Evolutionary conservation across 2,329 filamentous ascomycete genomes (phyloP).

Genomic region (Phoma herbarum): DNA sequence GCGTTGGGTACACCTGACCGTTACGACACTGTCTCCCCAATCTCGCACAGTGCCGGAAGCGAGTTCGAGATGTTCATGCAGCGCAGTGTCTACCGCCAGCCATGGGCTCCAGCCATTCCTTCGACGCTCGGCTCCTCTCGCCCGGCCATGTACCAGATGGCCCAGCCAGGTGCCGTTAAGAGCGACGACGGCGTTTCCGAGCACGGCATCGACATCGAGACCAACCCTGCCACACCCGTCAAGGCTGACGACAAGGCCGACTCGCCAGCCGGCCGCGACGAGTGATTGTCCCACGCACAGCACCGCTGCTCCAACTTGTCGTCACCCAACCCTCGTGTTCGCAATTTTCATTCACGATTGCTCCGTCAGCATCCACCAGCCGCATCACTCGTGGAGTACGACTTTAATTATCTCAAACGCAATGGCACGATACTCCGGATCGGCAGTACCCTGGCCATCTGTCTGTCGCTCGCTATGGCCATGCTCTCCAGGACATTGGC

Average conservation of each 20-base stretch:
- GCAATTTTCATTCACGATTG: slow-evolving; percentile 43
- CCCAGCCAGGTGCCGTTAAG: slow-evolving; percentile 37
- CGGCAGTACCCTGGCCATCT: slow-evolving; percentile 24
- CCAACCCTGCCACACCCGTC: slow-evolving; percentile 47
- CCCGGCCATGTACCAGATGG: slow-evolving; percentile 39
- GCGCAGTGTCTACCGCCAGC: slow-evolving; percentile 41
- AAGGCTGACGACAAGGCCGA: slow-evolving; percentile 38
- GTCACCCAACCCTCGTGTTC: slow-evolving; percentile 32
- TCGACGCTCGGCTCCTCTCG: slow-evolving; percentile 47
- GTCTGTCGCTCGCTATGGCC: slow-evolving; percentile 21
- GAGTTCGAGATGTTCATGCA: slow-evolving; percentile 53
- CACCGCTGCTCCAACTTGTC: slow-evolving; percentile 16
- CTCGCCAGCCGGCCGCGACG: slow-evolving; percentile 41
- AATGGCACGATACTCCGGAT: slow-evolving; percentile 12
- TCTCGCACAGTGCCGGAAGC: slow-evolving; percentile 44
- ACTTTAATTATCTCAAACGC: slow-evolving; percentile 25
- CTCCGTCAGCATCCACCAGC: slow-evolving; percentile 38
- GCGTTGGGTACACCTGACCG: slow-evolving; percentile 46
- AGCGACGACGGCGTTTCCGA: slow-evolving; percentile 43
- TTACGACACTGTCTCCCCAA: slow-evolving; percentile 46
- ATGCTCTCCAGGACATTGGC: slow-evolving; percentile 25
- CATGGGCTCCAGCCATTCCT: slow-evolving; percentile 47
- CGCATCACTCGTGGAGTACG: slow-evolving; percentile 29
- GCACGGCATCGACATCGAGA: slow-evolving; percentile 41
- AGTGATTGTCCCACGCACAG: slow-evolving; percentile 28